Evolutionary conservation across 257 asterid genomes (phyloP), one percentile per base, ranked within the genome.

Genomic region (Prunella vulgaris): DNA sequence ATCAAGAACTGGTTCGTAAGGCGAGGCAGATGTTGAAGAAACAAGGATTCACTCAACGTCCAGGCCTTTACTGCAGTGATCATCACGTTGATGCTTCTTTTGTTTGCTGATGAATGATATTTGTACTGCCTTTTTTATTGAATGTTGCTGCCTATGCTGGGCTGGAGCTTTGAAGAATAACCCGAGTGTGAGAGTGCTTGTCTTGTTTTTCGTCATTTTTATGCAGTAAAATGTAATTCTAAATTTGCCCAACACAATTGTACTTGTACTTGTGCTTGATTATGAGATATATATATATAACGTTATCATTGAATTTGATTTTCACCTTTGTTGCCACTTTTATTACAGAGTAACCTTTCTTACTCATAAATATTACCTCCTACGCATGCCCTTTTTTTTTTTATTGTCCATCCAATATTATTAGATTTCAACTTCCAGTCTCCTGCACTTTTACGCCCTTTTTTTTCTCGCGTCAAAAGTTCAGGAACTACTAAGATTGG

Each of bases 31-130:
- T 83, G 42, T 75, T 90, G 89, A 81, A 86, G 90, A 84, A 66
- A 15, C 96, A 90, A 59, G 99, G 98, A 10, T 93, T 82, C 76
- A 80, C 92, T n/a, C 98, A 93, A 76, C 88, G 87, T 0, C 98
- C 98, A 0, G 98, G 98, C 54, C 89, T 93, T 10, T 93, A 93
- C 62, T 93, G 98, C 82, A 60, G 92, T 17, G 98, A 93, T 66
- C 22, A 72, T 53, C 95, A 85, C 7, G 85, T 81, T n/a, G 95
- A 90, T 72, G 92, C 87, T 71, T 78, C 98, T 72, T 93, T 93
- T 24, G 83, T 90, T 76, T 84, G 98, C 88, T 83, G 54, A 65
- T 69, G 28, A 25, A n/a, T n/a, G 1, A 9, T 2, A 9, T 56
- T 71, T 18, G 3, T 5, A 1, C 2, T 10, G 3, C 18, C 9